Evolutionary conservation across 371 early-diverging fungal genomes (phyloP).

Genomic region (Lichtheimia ramosa): DNA sequence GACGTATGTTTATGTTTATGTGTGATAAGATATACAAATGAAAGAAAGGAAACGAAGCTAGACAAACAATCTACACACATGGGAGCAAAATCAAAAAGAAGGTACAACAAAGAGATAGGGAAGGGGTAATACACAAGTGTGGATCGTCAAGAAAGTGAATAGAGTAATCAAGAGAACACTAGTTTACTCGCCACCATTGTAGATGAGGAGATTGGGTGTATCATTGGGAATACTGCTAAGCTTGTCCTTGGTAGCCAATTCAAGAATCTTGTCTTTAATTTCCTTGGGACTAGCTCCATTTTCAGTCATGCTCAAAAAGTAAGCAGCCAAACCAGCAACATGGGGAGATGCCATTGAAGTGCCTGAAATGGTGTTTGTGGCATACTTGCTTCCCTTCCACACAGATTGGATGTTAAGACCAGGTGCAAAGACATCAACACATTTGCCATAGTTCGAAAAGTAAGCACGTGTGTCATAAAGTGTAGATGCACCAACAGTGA

Average conservation of each 20-base stretch:
- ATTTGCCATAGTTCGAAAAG: slow-evolving; percentile 89
- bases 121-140: neutral
- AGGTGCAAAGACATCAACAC: slow-evolving; percentile 93
- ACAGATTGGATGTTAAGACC: slow-evolving; percentile 88
- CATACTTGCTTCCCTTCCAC: slow-evolving; percentile 78
- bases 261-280: slow-evolving; percentile 76
- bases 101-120: neutral
- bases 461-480: slow-evolving; percentile 79
- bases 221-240: slow-evolving; percentile 63
- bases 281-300: slow-evolving; percentile 71
- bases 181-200: slow-evolving; percentile 47
- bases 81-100: too few species aligned
- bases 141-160: neutral
- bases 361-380: slow-evolving; percentile 89
- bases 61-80: too few species aligned
- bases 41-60: too few species aligned
- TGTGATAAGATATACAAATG: too few species aligned
- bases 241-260: slow-evolving; percentile 62
- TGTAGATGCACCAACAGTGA: slow-evolving; percentile 96
- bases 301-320: slow-evolving; percentile 67
- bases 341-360: slow-evolving; percentile 99
- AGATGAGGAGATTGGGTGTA: slow-evolving; percentile 84
- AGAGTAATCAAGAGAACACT: neutral
- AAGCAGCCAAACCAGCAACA: slow-evolving; percentile 92
- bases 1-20: too few species aligned